Evolutionary conservation across 176 grass and related monocot genomes (phyloP).

Genomic region (Luzula sylvatica): DNA sequence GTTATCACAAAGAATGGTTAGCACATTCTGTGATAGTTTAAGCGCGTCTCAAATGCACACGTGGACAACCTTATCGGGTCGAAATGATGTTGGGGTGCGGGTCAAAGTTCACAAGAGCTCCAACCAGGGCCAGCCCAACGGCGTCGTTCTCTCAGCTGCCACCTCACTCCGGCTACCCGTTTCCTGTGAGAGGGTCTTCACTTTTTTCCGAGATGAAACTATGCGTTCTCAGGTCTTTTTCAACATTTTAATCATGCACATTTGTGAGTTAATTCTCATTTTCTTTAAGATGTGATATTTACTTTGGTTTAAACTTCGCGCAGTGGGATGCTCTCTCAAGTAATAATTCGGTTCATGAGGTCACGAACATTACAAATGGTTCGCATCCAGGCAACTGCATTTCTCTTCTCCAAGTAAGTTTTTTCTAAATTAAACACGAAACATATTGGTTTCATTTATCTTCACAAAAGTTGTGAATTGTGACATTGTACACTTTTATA

Average conservation of each 20-base stretch:
- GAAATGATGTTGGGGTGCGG: slow-evolving; percentile 50
- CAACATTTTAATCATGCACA: background rate
- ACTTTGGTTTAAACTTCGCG: background rate
- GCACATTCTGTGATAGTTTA: slow-evolving; percentile 68
- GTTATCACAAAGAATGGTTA: slow-evolving; percentile 92
- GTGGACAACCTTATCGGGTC: slow-evolving; percentile 54
- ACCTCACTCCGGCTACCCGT: slow-evolving; percentile 83
- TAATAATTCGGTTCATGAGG: slow-evolving; percentile 65
- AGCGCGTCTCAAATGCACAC: slow-evolving; percentile 54
- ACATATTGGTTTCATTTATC: too few species aligned
- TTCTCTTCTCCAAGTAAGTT: slow-evolving; percentile 59
- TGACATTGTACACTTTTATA: background rate
- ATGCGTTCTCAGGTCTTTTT: slow-evolving; percentile 50
- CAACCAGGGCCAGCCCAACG: slow-evolving; percentile 58
- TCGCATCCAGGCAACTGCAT: slow-evolving; percentile 81
- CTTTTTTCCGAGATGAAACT: slow-evolving; percentile 63
- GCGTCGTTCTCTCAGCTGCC: slow-evolving; percentile 70
- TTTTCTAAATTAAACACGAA: background rate
- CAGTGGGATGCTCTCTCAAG: slow-evolving; percentile 89
- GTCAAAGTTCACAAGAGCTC: slow-evolving; percentile 41
- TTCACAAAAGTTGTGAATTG: too few species aligned
- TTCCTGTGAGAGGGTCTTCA: slow-evolving; percentile 58
- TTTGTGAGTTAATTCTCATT: background rate
- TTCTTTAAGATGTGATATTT: background rate
- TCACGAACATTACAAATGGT: slow-evolving; percentile 57